Evolutionary conservation across 768 basidiomycete species (phyloP).

Genomic region (Hericium erinaceus): DNA sequence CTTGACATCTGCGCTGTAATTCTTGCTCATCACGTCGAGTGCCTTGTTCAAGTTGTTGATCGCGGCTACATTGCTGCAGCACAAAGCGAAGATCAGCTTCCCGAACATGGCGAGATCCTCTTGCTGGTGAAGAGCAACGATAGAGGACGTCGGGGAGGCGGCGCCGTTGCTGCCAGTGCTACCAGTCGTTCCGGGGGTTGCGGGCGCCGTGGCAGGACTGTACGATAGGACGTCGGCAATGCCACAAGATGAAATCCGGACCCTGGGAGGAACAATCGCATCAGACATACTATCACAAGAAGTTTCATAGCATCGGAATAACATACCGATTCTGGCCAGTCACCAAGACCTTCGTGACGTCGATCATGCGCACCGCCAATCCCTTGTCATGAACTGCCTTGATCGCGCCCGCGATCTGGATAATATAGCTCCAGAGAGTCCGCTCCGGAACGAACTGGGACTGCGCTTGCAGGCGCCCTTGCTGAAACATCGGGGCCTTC

Average conservation of each 20-base stretch:
- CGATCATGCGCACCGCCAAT: conserved; percentile 72
- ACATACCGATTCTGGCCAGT: conserved; percentile 81
- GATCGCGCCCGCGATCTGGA: conserved; percentile 83
- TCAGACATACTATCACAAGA: background rate
- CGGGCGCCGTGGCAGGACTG: conserved; percentile 32
- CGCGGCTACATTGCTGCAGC: conserved; percentile 56
- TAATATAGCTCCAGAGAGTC: conserved; percentile 85
- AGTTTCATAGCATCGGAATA: too few relatives aligned
- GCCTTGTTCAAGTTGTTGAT: conserved; percentile 58
- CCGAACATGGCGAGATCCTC: conserved; percentile 88
- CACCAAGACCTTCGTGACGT: conserved; percentile 78
- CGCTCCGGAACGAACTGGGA: conserved; percentile 52
- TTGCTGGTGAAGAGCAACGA: conserved; percentile 53
- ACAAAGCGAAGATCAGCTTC: conserved; percentile 69
- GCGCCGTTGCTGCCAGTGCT: background rate
- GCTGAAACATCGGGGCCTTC: conserved; percentile 30
- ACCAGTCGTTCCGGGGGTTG: background rate
- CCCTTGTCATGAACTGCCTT: conserved; percentile 78
- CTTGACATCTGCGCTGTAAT: conserved; percentile 79
- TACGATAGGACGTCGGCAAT: conserved; percentile 79
- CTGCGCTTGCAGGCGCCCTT: conserved; percentile 29
- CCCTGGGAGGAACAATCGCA: conserved; percentile 28
- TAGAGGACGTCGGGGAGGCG: conserved; percentile 33
- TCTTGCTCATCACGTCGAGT: conserved; percentile 60
- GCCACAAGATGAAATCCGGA: conserved; percentile 83